A percentile compares a stretch with the other conserved stretches of the same genome.
Evolutionary conservation across 2,329 filamentous ascomycete species (phyloP).

Genomic region (Alternaria atra): DNA sequence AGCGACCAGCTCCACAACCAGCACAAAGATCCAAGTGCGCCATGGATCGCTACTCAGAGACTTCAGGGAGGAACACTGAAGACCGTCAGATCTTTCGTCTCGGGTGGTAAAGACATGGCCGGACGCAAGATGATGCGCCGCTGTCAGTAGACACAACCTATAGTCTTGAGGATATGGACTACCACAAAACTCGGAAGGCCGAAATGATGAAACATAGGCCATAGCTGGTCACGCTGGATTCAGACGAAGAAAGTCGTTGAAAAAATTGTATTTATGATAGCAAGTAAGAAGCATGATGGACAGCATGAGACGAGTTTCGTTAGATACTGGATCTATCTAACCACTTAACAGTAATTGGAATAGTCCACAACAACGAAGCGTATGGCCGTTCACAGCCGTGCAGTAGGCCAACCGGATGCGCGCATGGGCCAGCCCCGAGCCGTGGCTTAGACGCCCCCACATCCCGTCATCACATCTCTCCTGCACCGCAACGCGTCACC

Average conservation of each 20-base stretch:
- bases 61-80: constrained; percentile 8
- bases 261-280: not conserved
- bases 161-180: not conserved
- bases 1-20: not conserved
- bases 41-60: constrained; percentile 10
- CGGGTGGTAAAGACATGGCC: constrained; percentile 4
- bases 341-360: no score
- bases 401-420: not conserved
- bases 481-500: not conserved
- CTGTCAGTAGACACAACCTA: not conserved
- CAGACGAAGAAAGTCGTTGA: not conserved
- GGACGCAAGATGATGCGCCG: not conserved
- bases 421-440: not conserved
- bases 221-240: not conserved
- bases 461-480: not conserved
- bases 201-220: not conserved
- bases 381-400: not conserved
- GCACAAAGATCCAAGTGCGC: not conserved
- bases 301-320: no score
- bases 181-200: not conserved
- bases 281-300: not conserved
- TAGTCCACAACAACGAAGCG: not conserved
- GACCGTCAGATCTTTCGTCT: constrained; percentile 6
- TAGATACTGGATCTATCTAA: no score
- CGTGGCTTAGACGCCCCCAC: not conserved